These are phyloP conservation scores for Flammula alnicola DNA, from an alignment of 1,284 basidiomycete genomes.

Conservation along the genomic window DNA sequence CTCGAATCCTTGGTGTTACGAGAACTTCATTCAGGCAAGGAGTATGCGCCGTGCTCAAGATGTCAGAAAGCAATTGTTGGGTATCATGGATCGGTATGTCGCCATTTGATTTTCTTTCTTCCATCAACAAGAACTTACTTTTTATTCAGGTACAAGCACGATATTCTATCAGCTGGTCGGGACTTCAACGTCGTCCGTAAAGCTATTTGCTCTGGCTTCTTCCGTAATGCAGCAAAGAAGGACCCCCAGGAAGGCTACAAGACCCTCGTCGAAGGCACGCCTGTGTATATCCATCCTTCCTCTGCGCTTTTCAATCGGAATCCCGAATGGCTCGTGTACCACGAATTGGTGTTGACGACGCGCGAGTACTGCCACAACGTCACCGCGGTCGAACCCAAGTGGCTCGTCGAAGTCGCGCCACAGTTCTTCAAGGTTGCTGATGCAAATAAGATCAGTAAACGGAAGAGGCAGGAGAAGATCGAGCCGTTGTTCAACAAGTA, in stretches of 20 bases:
- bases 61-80: conserved; percentile 94
- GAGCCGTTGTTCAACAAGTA: conserved; percentile 91
- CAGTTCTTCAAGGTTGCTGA: conserved; percentile 98
- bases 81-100: conserved; percentile 95
- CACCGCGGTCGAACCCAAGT: conserved; percentile 96
- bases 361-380: conserved; percentile 97
- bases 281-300: conserved; percentile 97
- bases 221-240: conserved; percentile 96
- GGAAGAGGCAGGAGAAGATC: conserved; percentile 97
- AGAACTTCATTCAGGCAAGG: conserved; percentile 97
- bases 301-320: conserved; percentile 97
- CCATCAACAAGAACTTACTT: conserved; percentile 16
- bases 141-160: conserved; percentile 84
- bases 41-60: conserved; percentile 98
- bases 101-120: background rate
- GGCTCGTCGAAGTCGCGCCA: conserved; percentile 97
- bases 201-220: conserved; percentile 97
- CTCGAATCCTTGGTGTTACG: conserved; percentile 95
- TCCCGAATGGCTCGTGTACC: conserved; percentile 68
- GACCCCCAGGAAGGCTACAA: conserved; percentile 97
- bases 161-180: conserved; percentile 88
- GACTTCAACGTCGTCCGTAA: conserved; percentile 94
- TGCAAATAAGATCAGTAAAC: conserved; percentile 94
- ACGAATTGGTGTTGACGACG: conserved; percentile 64
- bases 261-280: conserved; percentile 96